phyloP scores from a whole-genome alignment of 495 filamentous ascomycete genomes.

The Parathielavia hyrcaniae region DNA sequence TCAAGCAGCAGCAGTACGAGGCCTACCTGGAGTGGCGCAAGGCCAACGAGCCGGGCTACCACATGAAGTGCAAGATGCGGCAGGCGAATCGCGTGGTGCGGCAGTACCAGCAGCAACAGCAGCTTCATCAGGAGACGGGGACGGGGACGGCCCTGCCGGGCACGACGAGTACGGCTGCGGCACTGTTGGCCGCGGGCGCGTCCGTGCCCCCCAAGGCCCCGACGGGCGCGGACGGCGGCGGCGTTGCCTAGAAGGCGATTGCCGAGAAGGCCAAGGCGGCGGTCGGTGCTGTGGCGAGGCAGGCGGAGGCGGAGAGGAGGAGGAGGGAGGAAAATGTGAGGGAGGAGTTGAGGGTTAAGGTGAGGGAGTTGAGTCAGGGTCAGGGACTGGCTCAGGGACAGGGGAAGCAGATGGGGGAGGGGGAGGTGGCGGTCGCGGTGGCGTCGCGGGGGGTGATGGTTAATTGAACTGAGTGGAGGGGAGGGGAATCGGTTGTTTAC shows the following conservation, averaged over 20 bases:
- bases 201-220: no score
- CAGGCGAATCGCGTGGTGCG: constrained; percentile 38
- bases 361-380: constrained; percentile 6
- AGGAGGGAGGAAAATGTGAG: constrained; percentile 10
- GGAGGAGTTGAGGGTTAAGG: constrained; percentile 18
- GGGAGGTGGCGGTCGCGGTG: no score
- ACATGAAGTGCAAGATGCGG: constrained; percentile 38
- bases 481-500: not conserved
- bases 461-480: not conserved
- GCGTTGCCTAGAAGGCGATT: constrained; percentile 26
- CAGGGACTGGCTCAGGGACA: not conserved
- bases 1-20: constrained; percentile 41
- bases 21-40: constrained; percentile 40
- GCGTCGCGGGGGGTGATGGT: no score
- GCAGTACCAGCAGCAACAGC: constrained; percentile 24
- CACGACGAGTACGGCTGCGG: no score
- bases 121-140: no score
- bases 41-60: constrained; percentile 36
- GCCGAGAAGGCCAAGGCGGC: constrained; percentile 30
- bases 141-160: not conserved
- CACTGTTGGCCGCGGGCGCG: not conserved
- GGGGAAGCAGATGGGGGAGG: constrained; percentile 4
- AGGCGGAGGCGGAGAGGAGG: constrained; percentile 14
- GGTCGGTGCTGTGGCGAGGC: constrained; percentile 18
- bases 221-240: not conserved